Base-by-base conservation (phyloP, 164 flowering plant genomes). In the Umbilicus rupestris region DNA sequence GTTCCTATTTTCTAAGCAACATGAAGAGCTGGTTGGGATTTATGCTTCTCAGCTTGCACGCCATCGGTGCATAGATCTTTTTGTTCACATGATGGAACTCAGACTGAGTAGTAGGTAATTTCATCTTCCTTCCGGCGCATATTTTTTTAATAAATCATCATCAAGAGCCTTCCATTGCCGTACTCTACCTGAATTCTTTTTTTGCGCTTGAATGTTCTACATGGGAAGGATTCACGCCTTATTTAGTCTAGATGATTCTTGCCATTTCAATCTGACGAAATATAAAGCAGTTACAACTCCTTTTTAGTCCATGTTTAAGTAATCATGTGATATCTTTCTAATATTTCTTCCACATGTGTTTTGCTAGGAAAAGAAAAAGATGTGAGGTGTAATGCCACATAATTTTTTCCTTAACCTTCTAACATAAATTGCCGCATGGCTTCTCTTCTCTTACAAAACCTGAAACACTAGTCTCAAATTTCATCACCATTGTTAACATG, bases 71-170 rank as follows among this genome's bases (percentile, higher is more conserved):
- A 80, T 95, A 74, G 99, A 95, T 69, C 88, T 95, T 50, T 95
- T 89, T 87, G 97, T 92, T 64, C 89, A 95, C 73, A 90, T 95
- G 97, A 95, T 95, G 99, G 99, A 95, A 77, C 76, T 84, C 44
- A 82, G 96, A 79, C 76, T 88, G 63, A 79, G 87, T 74, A 80
- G 84, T 75, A 92, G 97, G 99, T 95, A 49, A 55, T 20, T 37
- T 35, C n/a, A 42, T 68, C 64, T 59, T 19, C 12, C 62, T 19
- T 29, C 26, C 29, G 66, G 57, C 24, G 24, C 4, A 30, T 63
- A 9, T 41, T 59, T 26, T 35, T 7, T 2, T 35, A 20, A 3
- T 7, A 62, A 5, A 39, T 31, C 37, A 29, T 59, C 37, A 29
- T 8, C 20, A 29, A 14, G 35, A 52, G 20, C 16, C 41, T 64